These are phyloP conservation scores for Lumnitzera littorea DNA, from an alignment of 345 rosid species.

Conservation along the genomic window DNA sequence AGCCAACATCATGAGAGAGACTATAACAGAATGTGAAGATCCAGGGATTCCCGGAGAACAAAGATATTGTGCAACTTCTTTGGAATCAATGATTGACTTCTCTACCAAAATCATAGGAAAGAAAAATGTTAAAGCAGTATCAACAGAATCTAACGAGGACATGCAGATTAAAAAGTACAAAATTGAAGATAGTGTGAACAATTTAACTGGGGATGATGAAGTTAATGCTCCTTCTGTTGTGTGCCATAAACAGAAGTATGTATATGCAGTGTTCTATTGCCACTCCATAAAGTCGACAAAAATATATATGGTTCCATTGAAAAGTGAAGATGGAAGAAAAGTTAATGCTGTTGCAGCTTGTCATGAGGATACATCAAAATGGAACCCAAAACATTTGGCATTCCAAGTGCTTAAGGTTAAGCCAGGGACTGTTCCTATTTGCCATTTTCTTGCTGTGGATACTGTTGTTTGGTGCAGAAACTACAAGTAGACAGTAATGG, in stretches of 20 bases:
- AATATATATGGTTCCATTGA: constrained; percentile 28
- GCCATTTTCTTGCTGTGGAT: constrained; percentile 80
- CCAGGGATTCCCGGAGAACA: constrained; percentile 62
- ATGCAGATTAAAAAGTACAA: constrained; percentile 36
- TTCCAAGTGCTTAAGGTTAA: constrained; percentile 36
- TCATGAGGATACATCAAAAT: constrained; percentile 75
- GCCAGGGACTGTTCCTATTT: constrained; percentile 64
- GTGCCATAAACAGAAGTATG: constrained; percentile 79
- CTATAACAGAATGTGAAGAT: constrained; percentile 63
- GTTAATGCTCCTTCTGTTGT: constrained; percentile 19
- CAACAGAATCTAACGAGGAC: constrained; percentile 48
- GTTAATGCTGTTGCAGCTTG: constrained; percentile 71
- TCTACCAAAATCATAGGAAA: constrained; percentile 45
- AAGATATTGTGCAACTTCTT: constrained; percentile 69
- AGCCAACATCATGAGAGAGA: constrained; percentile 56
- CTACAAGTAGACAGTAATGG: neutral
- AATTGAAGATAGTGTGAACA: constrained; percentile 28
- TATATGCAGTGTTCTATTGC: constrained; percentile 77
- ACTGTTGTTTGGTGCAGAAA: constrained; percentile 50
- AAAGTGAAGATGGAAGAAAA: constrained; percentile 33
- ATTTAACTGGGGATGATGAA: constrained; percentile 17
- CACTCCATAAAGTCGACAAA: constrained; percentile 49
- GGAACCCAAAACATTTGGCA: constrained; percentile 54
- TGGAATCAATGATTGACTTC: constrained; percentile 82
- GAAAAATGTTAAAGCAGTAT: constrained; percentile 36